Evolutionary conservation across 768 basidiomycete species (phyloP), one percentile per base, ranked within the genome.

Genomic region (Sutorius australiensis): DNA sequence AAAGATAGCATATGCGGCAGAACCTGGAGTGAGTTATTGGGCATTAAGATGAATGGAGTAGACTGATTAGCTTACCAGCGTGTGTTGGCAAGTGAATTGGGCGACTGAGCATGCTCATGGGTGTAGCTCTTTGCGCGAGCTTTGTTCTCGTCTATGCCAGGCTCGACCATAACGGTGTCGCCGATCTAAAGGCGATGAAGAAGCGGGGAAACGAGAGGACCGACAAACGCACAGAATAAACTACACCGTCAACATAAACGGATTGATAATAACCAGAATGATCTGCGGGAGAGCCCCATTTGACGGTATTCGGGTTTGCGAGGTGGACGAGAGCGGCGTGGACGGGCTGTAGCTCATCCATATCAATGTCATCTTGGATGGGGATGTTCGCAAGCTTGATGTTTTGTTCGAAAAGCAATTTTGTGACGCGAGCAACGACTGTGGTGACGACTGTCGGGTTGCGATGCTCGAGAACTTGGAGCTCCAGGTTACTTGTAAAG

Each of bases 1-100:
- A 85, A 51, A 90, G 79, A 57, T 83, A 86, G 4, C 73, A 75
- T 38, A 89, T 84, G n/a, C 73, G 76, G 45, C 80, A 80, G 60
- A 90, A 90, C 88, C 88, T 90, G 24, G 21, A n/a, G 2, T 21
- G 28, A 24, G 24, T 24, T 14, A 40, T 7, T 48, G 14, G 51
- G 28, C 36, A 24, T 19, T 3, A 44, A 49, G 12, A 42, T 21
- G 17, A 14, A 17, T 24, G 21, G 8, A 28, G 28, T 52, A 43
- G 9, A 39, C n/a, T 24, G 39, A 27, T 8, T n/a, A 5, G 58
- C 76, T 46, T 65, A 87, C 88, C 88, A 90, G 40, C 75, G 73
- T 14, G 64, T 68, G 53, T 86, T 83, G 19, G 79, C 84, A 36
- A 82, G 76, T 4, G 67, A 65, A 55, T 88, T 89, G 0, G 65